Evolutionary conservation across 1,284 basidiomycete species (phyloP).

Genomic region (Heterobasidion occidentale): DNA sequence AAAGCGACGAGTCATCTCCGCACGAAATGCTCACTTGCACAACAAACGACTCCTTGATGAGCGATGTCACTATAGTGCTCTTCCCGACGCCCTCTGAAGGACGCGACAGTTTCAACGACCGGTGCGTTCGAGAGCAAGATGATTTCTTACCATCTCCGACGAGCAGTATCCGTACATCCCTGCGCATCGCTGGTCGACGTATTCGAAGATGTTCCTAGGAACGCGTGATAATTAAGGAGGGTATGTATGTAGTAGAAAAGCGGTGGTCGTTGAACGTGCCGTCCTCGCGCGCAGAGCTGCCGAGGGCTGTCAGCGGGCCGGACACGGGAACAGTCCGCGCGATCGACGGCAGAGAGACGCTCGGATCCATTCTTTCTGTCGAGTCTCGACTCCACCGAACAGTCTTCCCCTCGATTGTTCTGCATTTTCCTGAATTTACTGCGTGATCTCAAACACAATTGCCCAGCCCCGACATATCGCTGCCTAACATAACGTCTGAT

Average conservation of each 20-base stretch:
- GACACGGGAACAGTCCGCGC: neutral
- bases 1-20: neutral
- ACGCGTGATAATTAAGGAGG: no score
- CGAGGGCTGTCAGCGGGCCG: neutral
- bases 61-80: slow-evolving; percentile 89
- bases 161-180: slow-evolving; percentile 88
- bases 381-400: no score
- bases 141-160: slow-evolving; percentile 79
- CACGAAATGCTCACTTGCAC: slow-evolving; percentile 54
- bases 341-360: no score
- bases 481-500: no score
- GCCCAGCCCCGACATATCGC: no score
- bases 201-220: no score
- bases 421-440: no score
- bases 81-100: slow-evolving; percentile 84
- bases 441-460: no score
- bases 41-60: slow-evolving; percentile 93
- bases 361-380: no score
- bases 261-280: slow-evolving; percentile 16
- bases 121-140: slow-evolving; percentile 4
- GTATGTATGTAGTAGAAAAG: no score
- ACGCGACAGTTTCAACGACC: slow-evolving; percentile 5
- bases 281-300: slow-evolving; percentile 66
- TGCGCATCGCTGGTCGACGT: slow-evolving; percentile 46
- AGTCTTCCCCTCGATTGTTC: no score